A percentile compares a stretch with the other conserved stretches of the same genome.
phyloP scores from a whole-genome alignment of 2,329 filamentous ascomycete species.

The Calonectria hawksworthii region DNA sequence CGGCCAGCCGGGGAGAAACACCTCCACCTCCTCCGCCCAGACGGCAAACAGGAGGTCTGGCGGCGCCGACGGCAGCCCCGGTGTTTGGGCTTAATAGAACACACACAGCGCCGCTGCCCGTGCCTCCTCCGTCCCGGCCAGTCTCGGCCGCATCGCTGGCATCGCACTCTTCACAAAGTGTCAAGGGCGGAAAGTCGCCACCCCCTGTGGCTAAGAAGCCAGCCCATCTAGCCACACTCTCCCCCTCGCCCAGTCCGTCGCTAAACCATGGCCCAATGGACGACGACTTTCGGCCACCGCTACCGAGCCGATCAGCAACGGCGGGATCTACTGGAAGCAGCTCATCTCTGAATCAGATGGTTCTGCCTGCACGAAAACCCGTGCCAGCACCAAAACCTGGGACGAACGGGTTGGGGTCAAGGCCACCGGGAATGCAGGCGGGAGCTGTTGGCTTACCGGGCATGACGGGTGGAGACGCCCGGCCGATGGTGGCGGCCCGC shows the following conservation, averaged over 20 bases:
- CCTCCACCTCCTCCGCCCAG: constrained; percentile 63
- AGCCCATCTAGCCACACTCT: constrained; percentile 60
- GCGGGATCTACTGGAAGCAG: constrained; percentile 26
- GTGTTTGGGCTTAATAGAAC: constrained; percentile 40
- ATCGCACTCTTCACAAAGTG: constrained; percentile 50
- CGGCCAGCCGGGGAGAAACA: constrained; percentile 46
- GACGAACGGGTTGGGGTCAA: constrained; percentile 38
- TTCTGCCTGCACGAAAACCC: constrained; percentile 44
- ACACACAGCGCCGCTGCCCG: constrained; percentile 46
- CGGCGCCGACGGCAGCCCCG: constrained; percentile 27
- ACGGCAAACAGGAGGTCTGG: constrained; percentile 52
- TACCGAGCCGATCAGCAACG: constrained; percentile 42
- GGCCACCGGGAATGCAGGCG: constrained; percentile 29
- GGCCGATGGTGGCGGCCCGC: constrained; percentile 33
- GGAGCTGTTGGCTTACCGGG: constrained; percentile 37
- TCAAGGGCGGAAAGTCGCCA: constrained; percentile 56
- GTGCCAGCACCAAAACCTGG: constrained; percentile 41
- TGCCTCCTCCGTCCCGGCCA: constrained; percentile 46
- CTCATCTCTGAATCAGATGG: constrained; percentile 27
- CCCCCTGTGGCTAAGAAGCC: constrained; percentile 76
- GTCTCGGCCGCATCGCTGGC: constrained; percentile 52
- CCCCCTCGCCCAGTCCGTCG: constrained; percentile 43
- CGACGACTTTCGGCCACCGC: constrained; percentile 43
- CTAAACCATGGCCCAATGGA: constrained; percentile 36
- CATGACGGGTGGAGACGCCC: constrained; percentile 37